A percentile compares a stretch with the other conserved stretches of the same genome.
These are phyloP conservation scores for Neurospora tetrasperma DNA, from an alignment of 495 filamentous ascomycete species.

Conservation along the genomic window DNA sequence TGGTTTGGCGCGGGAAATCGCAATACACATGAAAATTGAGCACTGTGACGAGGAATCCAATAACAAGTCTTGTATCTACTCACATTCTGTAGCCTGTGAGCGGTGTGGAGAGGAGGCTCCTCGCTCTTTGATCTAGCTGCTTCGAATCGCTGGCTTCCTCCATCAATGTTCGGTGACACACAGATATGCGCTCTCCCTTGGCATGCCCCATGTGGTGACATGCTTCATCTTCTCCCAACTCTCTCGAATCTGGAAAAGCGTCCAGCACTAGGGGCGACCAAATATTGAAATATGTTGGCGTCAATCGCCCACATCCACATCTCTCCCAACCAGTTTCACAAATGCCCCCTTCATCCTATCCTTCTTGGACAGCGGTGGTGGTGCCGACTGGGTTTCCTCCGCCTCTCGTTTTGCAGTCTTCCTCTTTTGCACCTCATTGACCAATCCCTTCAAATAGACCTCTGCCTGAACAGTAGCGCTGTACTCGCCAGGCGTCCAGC, in stretches of 20 bases:
- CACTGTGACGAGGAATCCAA: background rate
- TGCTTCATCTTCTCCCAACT: background rate
- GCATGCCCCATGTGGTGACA: background rate
- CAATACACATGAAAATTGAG: background rate
- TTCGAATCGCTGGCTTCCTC: background rate
- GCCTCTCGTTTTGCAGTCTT: constrained; percentile 18
- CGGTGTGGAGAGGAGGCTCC: background rate
- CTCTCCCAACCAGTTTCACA: constrained; percentile 24
- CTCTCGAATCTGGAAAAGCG: too few species aligned
- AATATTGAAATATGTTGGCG: background rate
- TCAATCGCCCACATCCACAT: constrained; percentile 8
- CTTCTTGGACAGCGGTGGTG: constrained; percentile 2
- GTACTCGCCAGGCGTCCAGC: constrained; percentile 65
- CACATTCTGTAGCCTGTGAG: background rate
- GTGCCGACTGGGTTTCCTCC: constrained; percentile 6
- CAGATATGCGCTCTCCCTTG: background rate
- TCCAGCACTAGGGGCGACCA: too few species aligned
- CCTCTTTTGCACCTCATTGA: constrained; percentile 44
- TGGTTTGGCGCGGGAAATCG: background rate
- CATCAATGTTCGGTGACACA: background rate
- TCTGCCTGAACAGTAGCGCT: constrained; percentile 64
- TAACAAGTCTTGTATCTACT: background rate
- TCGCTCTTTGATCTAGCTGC: background rate
- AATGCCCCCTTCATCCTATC: constrained; percentile 20
- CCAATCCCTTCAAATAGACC: constrained; percentile 59